phyloP scores from a whole-genome alignment of 768 basidiomycete species.

The Lenzites betulinus region DNA sequence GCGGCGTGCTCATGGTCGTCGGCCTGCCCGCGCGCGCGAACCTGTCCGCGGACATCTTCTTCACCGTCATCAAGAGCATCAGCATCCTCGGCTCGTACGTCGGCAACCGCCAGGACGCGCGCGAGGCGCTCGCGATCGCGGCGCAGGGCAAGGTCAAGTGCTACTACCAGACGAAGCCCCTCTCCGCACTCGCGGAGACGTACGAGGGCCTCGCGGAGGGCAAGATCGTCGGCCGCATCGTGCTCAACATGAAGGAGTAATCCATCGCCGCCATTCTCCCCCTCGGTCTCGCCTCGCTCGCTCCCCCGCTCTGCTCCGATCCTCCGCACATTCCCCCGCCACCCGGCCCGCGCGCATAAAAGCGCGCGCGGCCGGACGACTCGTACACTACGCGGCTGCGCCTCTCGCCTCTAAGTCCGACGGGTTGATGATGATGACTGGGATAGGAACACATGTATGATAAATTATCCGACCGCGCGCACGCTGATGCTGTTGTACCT shows the following conservation, averaged over 20 bases:
- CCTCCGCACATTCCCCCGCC: not conserved
- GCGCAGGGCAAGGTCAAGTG: constrained; percentile 69
- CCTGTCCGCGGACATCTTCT: constrained; percentile 67
- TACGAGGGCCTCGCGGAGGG: constrained; percentile 44
- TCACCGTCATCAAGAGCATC: constrained; percentile 66
- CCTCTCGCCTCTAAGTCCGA: too few species aligned
- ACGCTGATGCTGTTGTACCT: too few species aligned
- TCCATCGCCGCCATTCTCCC: not conserved
- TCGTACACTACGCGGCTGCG: too few species aligned
- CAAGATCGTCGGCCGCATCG: constrained; percentile 52
- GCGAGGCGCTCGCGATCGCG: constrained; percentile 80
- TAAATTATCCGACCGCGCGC: too few species aligned
- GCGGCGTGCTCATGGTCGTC: constrained; percentile 76
- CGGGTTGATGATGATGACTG: too few species aligned
- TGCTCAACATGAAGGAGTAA: constrained; percentile 41
- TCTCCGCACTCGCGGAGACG: constrained; percentile 51
- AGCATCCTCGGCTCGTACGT: constrained; percentile 51
- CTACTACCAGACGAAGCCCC: constrained; percentile 45
- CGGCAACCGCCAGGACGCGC: constrained; percentile 77
- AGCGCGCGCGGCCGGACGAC: too few species aligned
- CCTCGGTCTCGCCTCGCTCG: not conserved
- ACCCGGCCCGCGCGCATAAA: not conserved
- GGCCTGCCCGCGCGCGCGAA: constrained; percentile 64
- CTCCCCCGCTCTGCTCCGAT: not conserved
- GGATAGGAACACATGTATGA: too few species aligned